Percentiles rank a stretch among this genome's conserved stretches.
Evolutionary conservation across 371 early-diverging fungal species (phyloP).

Genomic region (Catenaria anguillulae): DNA sequence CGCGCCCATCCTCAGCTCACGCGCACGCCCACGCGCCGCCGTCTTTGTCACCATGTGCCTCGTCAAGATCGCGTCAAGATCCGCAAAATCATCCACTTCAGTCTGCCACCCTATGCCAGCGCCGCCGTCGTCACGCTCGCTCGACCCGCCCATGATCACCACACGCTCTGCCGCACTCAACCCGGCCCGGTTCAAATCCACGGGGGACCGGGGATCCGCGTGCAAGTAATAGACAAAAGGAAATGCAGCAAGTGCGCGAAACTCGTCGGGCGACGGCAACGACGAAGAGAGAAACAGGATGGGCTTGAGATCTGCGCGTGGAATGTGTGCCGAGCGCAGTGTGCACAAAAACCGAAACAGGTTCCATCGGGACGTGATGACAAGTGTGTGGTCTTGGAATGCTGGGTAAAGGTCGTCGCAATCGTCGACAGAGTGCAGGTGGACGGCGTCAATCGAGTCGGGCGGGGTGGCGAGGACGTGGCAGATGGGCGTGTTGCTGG

Average conservation of each 20-base stretch:
- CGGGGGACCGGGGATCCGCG: neutral
- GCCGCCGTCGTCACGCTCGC: neutral
- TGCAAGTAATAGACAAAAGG: neutral
- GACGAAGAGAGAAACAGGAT: neutral
- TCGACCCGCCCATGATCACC: neutral
- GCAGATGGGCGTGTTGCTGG: neutral
- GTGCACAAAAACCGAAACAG: neutral
- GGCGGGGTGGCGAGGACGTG: constrained; percentile 1
- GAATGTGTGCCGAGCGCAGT: neutral
- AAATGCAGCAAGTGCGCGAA: neutral
- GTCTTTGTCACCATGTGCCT: too few species aligned
- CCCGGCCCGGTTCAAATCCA: constrained; percentile 1
- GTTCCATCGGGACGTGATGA: neutral
- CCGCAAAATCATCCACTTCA: neutral
- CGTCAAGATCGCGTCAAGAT: neutral
- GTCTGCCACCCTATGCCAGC: too few species aligned
- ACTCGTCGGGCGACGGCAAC: neutral
- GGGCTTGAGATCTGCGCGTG: neutral
- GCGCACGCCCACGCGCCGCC: too few species aligned
- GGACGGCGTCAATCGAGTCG: neutral
- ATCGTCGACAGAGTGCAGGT: neutral
- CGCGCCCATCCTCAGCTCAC: too few species aligned
- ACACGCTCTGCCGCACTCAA: neutral
- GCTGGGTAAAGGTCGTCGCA: neutral
- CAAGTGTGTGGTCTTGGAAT: neutral